Base-by-base conservation (phyloP, 805 yeast genomes). In the Kazachstania viticola region DNA sequence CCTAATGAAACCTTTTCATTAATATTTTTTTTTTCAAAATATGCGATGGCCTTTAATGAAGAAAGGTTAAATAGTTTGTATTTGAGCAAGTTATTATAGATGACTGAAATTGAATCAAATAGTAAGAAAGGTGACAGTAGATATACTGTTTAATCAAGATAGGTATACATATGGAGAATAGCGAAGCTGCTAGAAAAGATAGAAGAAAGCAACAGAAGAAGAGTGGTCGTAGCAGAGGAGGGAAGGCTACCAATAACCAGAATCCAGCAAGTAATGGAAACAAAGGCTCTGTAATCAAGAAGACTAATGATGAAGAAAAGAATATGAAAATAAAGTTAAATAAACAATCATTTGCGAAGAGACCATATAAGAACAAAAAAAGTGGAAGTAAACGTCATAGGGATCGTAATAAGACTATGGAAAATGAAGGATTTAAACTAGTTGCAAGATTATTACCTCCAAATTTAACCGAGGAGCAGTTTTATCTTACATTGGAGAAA, bases 361-460 rank as follows among this genome's bases (percentile, higher is more conserved):
- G 27, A 11, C 27, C 13, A 17, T 11, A 19, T 7, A 22, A 17
- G 9, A 30, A 17, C 21, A 19, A n/a, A 16, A 34, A 30, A 33
- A 32, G 29, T 21, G 32, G 25, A 24, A 31, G 17, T 25, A 25
- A 30, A 25, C 35, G 38, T 25, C 27, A 33, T 22, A 35, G 38
- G 36, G 29, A 27, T 5, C 30, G 31, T 25, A n/a, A 24, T 23
- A 31, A 24, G 23, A 34, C 27, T 19, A 31, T 24, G 15, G 21
- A 21, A 14, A 19, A 18, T 24, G 31, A 40, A 9, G 41, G 40
- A 3, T 37, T 37, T 17, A 60, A 53, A 36, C 33, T 62, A 5
- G 60, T 61, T 8, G 24, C 67, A 4, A 54, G 74, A 26, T 39
- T 58, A n/a, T 44, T 69, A 25, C 74, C 75, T 9, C 69, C 73